Base-by-base conservation (phyloP, 768 basidiomycete species). In the Kwoniella dejecticola region DNA sequence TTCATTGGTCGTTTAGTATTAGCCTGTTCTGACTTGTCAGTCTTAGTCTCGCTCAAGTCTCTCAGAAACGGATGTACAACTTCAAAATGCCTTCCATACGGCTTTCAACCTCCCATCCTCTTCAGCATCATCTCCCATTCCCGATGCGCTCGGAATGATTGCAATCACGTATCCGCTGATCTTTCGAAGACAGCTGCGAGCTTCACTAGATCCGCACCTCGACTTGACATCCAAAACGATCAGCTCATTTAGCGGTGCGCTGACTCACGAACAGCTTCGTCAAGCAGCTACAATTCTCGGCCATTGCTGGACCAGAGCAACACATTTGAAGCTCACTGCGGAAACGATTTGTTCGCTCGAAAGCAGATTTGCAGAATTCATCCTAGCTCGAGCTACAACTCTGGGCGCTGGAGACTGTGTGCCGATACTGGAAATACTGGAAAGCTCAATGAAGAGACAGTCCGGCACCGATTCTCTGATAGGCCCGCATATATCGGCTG, bases 301-400 rank as follows among this genome's bases (percentile, higher is more conserved):
- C 11, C 55, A 64, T 36, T 59, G 63, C 24, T 64, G 56, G 56
- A 40, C 56, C 13, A 21, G 56, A 33, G 44, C 56, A 4, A 23
- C 21, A 15, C 17, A 24, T n/a, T 27, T 38, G 13, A 30, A 31
- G 6, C 19, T 36, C 1, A 15, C 45, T 0, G 36, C 11, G 29
- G 31, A 38, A 17, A 19, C 27, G 17, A 15, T 53, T 10, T 15
- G 50, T 26, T n/a, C 4, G 19, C 19, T 63, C 1, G 48, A 29
- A 23, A 26, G 30, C 3, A 52, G 53, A 19, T 63, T 52, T 26
- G 49, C 49, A 21, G 55, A 50, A 4, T 63, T 57, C 40, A 27
- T 57, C n/a, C 21, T 40, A 4, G 27, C 29, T 24, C 46, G 38
- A 27, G 24, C 46, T 41, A 13, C 8, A 27, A 4, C 11, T 50